phyloP scores from a whole-genome alignment of 352 stramenopile species.

The Salisapilia sapeloensis region DNA sequence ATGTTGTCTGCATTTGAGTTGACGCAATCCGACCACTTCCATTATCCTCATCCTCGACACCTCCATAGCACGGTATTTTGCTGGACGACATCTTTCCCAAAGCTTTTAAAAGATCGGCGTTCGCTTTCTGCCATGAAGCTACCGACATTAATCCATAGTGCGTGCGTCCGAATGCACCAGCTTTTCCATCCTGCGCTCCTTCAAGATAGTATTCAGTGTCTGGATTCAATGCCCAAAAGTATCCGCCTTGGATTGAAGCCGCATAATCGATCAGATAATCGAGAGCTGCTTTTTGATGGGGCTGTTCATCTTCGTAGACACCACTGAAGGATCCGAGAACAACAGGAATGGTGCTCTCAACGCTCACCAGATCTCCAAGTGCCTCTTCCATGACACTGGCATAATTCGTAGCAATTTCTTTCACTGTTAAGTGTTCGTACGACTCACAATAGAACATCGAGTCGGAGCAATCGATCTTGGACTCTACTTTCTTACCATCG shows the following conservation, averaged over 20 bases:
- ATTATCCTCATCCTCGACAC: background rate
- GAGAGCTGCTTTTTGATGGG: constrained; percentile 31
- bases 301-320: constrained; percentile 32
- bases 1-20: no score
- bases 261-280: constrained; percentile 48
- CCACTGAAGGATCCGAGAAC: constrained; percentile 46
- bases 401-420: constrained; percentile 13
- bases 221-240: constrained; percentile 50
- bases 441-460: constrained; percentile 16
- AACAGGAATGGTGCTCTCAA: constrained; percentile 15
- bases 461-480: constrained; percentile 14
- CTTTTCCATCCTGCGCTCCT: constrained; percentile 18
- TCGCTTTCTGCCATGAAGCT: constrained; percentile 29
- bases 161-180: constrained; percentile 23
- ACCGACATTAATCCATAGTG: constrained; percentile 42
- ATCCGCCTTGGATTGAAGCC: constrained; percentile 24
- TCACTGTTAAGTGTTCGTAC: constrained; percentile 18
- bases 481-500: constrained; percentile 14
- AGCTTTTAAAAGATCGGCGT: constrained; percentile 25
- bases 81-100: constrained; percentile 20
- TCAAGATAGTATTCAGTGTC: constrained; percentile 40
- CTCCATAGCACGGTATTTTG: constrained; percentile 42
- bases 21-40: no score
- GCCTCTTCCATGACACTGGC: constrained; percentile 22
- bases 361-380: constrained; percentile 14